A percentile compares a stretch with the other conserved stretches of the same genome.
These are phyloP conservation scores for Ustulina deusta DNA, from an alignment of 2,329 filamentous ascomycete genomes.

Conservation along the genomic window DNA sequence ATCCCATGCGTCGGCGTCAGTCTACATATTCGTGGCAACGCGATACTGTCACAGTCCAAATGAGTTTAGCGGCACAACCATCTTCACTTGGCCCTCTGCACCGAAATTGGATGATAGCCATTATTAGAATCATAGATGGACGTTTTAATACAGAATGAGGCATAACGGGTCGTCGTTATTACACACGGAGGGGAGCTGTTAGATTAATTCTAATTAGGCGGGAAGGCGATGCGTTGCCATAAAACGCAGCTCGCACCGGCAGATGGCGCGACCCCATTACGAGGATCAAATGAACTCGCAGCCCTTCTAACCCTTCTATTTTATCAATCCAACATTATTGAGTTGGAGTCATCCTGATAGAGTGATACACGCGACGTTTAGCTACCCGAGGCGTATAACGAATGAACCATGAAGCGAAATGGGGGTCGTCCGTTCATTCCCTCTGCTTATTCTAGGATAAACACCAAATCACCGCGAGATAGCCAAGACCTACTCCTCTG, in stretches of 20 bases:
- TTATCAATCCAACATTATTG: background rate
- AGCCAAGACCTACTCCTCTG: too few relatives aligned
- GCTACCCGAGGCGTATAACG: background rate
- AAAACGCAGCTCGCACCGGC: conserved; percentile 20
- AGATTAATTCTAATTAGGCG: conserved; percentile 38
- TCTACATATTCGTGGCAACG: background rate
- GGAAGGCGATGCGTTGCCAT: conserved; percentile 12
- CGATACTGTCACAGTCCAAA: conserved; percentile 3
- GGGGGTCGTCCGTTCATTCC: background rate
- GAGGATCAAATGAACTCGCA: conserved; percentile 7
- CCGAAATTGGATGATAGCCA: conserved; percentile 13
- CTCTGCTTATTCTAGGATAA: too few relatives aligned
- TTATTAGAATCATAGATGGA: conserved; percentile 3
- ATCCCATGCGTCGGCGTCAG: background rate
- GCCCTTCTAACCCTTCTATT: background rate
- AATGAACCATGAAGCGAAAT: background rate
- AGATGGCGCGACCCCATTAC: conserved; percentile 10
- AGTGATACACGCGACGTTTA: background rate
- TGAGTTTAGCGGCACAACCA: background rate
- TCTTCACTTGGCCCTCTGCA: conserved; percentile 16
- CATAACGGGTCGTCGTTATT: conserved; percentile 5
- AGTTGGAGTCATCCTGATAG: background rate
- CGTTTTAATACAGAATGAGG: conserved; percentile 21
- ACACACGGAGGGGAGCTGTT: background rate
- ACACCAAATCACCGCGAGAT: too few relatives aligned